Base-by-base conservation (phyloP, 768 basidiomycete species). In the Boletus subcaerulescens region DNA sequence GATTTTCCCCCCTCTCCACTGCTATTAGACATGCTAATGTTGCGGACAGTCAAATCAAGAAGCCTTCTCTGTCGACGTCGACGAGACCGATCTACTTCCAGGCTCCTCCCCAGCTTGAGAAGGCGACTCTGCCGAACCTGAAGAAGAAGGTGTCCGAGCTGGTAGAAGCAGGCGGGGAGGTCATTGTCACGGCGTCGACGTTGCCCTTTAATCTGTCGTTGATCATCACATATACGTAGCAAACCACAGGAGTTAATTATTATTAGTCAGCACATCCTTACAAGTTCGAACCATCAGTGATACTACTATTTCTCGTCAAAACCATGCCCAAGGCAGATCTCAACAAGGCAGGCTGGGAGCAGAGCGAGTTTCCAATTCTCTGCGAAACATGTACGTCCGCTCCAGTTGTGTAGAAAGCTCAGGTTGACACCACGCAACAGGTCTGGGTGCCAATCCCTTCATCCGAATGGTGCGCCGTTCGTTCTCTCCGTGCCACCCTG, bases 341-440 rank as follows among this genome's bases (percentile, higher is more conserved):
- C 59, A 95, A 96, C 78, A 94, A 93, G 72, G 91, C 93, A 20
- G 91, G 92, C 14, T 91, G 90, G 90, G 93, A 95, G 67, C 88
- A 91, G 75, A 89, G 87, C 69, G 93, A 94, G 70, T 94, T 94
- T 50, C 93, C 93, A 5, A 91, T 93, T 70, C 84, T 96, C 22
- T 95, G 93, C 70, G 93, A 96, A 73, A 92, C 90, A 68, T 95
- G 93, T 89, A 66, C 59, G 86, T 73, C 50, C 26, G 43, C 52
- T 48, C 58, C 22, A 38, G 18, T 20, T 2, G 9, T 29, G 10
- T 35, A 12, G 42, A 3, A 29, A 53, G 12, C 17, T 35, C 29
- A 41, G 12, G 33, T 47, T 66, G 29, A 66, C 48, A 36, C 43
- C 24, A 14, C 31, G 6, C 7, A 15, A 55, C 63, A 92, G 91